Evolutionary conservation across 805 yeast genomes (phyloP).

Genomic region (Lachancea dasiensis): DNA sequence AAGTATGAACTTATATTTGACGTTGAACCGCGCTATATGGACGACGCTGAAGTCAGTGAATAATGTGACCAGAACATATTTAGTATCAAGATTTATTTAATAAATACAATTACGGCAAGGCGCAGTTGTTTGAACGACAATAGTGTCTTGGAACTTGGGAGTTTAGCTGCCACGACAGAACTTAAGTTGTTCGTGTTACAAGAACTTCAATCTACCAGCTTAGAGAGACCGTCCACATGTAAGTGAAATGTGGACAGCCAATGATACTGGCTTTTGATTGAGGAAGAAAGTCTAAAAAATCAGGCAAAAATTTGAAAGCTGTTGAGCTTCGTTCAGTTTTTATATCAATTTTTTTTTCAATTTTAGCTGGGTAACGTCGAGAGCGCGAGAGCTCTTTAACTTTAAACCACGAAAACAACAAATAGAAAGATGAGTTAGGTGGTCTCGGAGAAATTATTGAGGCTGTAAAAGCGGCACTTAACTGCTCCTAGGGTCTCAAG

Average conservation of each 20-base stretch:
- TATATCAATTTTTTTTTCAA: constrained; percentile 6
- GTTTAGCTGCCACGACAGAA: constrained; percentile 20
- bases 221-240: constrained; percentile 27
- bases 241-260: constrained; percentile 23
- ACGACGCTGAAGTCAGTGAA: constrained; percentile 30
- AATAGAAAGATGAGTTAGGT: background rate
- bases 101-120: background rate
- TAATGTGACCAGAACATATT: no score
- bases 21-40: constrained; percentile 29
- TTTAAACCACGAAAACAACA: background rate
- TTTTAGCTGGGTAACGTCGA: constrained; percentile 5
- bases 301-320: background rate
- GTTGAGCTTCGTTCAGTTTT: background rate
- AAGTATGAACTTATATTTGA: constrained; percentile 33
- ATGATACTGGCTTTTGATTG: constrained; percentile 23
- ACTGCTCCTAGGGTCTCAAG: background rate
- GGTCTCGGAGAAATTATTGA: no score
- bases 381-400: constrained; percentile 2
- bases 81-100: no score
- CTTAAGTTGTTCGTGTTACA: constrained; percentile 21
- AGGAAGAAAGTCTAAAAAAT: background rate
- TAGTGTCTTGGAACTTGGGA: constrained; percentile 19
- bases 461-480: no score
- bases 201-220: constrained; percentile 22
- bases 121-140: constrained; percentile 23